Evolutionary conservation across 495 filamentous ascomycete genomes (phyloP).

Genomic region (Tuber calosporum): DNA sequence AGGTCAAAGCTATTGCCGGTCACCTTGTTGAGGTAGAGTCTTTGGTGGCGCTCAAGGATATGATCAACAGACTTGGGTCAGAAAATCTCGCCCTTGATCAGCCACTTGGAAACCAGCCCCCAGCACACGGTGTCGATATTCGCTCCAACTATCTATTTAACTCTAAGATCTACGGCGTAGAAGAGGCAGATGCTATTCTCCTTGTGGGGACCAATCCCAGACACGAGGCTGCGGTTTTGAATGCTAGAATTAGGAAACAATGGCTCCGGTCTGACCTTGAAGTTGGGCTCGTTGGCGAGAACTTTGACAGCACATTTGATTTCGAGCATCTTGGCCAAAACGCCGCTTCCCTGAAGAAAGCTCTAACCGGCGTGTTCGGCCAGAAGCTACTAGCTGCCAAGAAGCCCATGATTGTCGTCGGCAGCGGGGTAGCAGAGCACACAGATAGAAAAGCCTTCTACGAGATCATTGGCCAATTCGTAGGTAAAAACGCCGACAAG

Average conservation of each 20-base stretch:
- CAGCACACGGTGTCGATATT: conserved; percentile 88
- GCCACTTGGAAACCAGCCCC: conserved; percentile 69
- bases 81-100: conserved; percentile 93
- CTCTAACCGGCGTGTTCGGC: conserved; percentile 77
- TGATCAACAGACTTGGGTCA: conserved; percentile 89
- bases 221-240: conserved; percentile 87
- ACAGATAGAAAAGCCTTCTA: conserved; percentile 84
- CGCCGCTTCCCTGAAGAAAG: conserved; percentile 68
- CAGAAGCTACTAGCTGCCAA: conserved; percentile 83
- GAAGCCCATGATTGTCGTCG: conserved; percentile 91
- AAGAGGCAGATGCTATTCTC: conserved; percentile 87
- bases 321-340: conserved; percentile 80
- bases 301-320: conserved; percentile 87
- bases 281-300: conserved; percentile 82
- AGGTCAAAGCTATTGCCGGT: conserved; percentile 92
- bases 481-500: conserved; percentile 82
- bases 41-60: conserved; percentile 90
- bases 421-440: conserved; percentile 82
- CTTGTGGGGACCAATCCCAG: conserved; percentile 90
- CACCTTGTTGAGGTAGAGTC: conserved; percentile 85
- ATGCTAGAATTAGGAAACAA: conserved; percentile 94
- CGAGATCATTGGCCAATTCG: conserved; percentile 76
- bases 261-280: conserved; percentile 93
- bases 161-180: conserved; percentile 83
- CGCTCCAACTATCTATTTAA: conserved; percentile 95